A percentile compares a stretch with the other conserved stretches of the same genome.
Conservation (phyloP, 2,329 filamentous ascomycete genomes). For the Sporothrix variecibatus region DNA sequence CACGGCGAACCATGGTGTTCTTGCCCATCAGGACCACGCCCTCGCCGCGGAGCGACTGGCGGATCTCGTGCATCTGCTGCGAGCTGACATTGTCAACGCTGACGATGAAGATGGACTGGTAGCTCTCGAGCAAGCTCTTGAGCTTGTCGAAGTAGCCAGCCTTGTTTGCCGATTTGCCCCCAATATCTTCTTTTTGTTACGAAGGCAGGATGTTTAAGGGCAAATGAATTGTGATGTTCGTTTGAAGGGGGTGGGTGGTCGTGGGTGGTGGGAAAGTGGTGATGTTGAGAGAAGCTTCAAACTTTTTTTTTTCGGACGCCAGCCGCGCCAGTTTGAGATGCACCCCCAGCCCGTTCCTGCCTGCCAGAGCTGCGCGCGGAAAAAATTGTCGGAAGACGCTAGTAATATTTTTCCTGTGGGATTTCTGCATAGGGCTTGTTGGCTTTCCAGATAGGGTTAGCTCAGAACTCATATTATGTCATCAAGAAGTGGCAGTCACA, state of each 20-base stretch:
- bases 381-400: slow-evolving; percentile 5
- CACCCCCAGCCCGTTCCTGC: neutral
- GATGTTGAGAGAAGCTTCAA: slow-evolving; percentile 12
- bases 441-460: neutral
- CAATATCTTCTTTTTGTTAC: slow-evolving; percentile 93
- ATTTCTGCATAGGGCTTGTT: slow-evolving; percentile 10
- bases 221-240: slow-evolving; percentile 43
- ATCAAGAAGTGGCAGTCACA: neutral
- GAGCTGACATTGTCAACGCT: slow-evolving; percentile 99
- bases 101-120: slow-evolving; percentile 97
- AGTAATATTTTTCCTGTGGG: slow-evolving; percentile 21
- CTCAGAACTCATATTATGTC: neutral
- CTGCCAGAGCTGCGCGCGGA: neutral
- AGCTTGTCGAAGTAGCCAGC: slow-evolving; percentile 99
- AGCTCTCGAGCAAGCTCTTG: slow-evolving; percentile 93
- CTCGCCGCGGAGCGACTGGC: slow-evolving; percentile 83
- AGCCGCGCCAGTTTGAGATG: slow-evolving; percentile 4
- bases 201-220: slow-evolving; percentile 99
- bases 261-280: slow-evolving; percentile 25
- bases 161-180: slow-evolving; percentile 92
- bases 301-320: slow-evolving; percentile 18
- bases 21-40: slow-evolving; percentile 99
- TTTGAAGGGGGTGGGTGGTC: slow-evolving; percentile 2
- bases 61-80: slow-evolving; percentile 99
- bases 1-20: slow-evolving; percentile 99